Percentiles rank a stretch among this genome's conserved stretches.
phyloP scores from a whole-genome alignment of 495 filamentous ascomycete genomes.

The Xylaria longipes region DNA sequence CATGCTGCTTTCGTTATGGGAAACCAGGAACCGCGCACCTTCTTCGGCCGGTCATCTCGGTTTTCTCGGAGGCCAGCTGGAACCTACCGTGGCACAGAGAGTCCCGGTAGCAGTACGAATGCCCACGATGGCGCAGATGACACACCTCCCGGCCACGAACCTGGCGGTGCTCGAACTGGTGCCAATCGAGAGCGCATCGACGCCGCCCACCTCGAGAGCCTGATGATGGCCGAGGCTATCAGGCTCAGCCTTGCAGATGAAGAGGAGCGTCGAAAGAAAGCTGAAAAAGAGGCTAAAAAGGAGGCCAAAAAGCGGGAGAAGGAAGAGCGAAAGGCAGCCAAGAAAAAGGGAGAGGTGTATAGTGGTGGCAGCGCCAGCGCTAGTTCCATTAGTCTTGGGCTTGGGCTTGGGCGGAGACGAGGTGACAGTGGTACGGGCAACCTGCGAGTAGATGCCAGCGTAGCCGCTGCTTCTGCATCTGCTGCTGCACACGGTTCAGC shows the following conservation, averaged over 20 bases:
- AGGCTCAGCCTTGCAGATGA: slow-evolving; percentile 86
- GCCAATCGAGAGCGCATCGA: slow-evolving; percentile 31
- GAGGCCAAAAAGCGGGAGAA: slow-evolving; percentile 84
- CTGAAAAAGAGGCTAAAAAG: slow-evolving; percentile 80
- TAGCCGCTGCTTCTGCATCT: slow-evolving; percentile 37
- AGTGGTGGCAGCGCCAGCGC: slow-evolving; percentile 57
- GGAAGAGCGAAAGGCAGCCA: slow-evolving; percentile 79
- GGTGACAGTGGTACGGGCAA: slow-evolving; percentile 62
- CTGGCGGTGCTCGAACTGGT: slow-evolving; percentile 29
- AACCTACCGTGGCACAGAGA: slow-evolving; percentile 41
- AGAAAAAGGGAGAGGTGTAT: slow-evolving; percentile 61
- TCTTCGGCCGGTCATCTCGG: slow-evolving; percentile 49
- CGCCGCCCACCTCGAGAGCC: slow-evolving; percentile 79
- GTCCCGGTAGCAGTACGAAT: slow-evolving; percentile 36
- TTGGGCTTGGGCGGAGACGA: slow-evolving; percentile 56
- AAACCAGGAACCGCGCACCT: slow-evolving; percentile 54
- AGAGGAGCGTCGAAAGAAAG: slow-evolving; percentile 82
- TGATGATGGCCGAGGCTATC: slow-evolving; percentile 99
- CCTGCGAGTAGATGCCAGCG: slow-evolving; percentile 52
- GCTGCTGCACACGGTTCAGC: slow-evolving; percentile 28
- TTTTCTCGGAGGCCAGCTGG: slow-evolving; percentile 58
- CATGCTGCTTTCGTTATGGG: slow-evolving; percentile 94
- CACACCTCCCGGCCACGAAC: slow-evolving; percentile 34
- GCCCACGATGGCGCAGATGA: slow-evolving; percentile 41
- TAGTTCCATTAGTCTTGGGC: slow-evolving; percentile 58